Evolutionary conservation across 345 rosid genomes (phyloP), one percentile per base, ranked within the genome.

Genomic region (Gossypium arboreum): DNA sequence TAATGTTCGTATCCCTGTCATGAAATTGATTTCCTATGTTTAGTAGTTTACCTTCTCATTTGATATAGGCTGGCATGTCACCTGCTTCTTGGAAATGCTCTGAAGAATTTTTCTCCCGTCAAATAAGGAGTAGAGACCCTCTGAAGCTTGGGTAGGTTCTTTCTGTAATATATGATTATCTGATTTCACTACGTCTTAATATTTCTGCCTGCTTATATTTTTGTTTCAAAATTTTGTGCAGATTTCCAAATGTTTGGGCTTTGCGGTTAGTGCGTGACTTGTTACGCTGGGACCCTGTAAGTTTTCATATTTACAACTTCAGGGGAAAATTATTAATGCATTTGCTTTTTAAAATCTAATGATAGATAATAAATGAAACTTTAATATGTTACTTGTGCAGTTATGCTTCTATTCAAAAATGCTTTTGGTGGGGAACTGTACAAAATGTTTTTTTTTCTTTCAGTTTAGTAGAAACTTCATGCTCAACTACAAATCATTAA

Each of bases 51-150:
- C 57, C 73, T 6, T 65, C 48, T 59, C 77, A 4, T 76, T 74
- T 54, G 75, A 73, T 79, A 65, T 68, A 92, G 97, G 90, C 81
- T 81, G 88, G 89, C 81, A 81, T 80, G 68, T 89, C 94, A 56
- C 97, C 92, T 41, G 97, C 97, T 77, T 85, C 97, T 20, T 94
- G 98, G 98, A 92, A 90, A 85, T 94, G 97, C 87, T 91, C 97
- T 2, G 98, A 94, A 81, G 97, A 92, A 57, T 92, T 86, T 73
- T 88, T 94, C 48, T 82, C 91, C 27, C 81, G 74, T 67, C 92
- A 91, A 83, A 88, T 92, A 86, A 92, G 83, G 91, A 85, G 89
- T 71, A 85, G 98, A 82, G 98, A 94, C 86, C 95, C 94, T 75
- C 88, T 94, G 73, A 87, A 89, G 78, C 74, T 89, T 12, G 98